phyloP scores from a whole-genome alignment of 352 stramenopile genomes.

The Phytopythium delawarense region DNA sequence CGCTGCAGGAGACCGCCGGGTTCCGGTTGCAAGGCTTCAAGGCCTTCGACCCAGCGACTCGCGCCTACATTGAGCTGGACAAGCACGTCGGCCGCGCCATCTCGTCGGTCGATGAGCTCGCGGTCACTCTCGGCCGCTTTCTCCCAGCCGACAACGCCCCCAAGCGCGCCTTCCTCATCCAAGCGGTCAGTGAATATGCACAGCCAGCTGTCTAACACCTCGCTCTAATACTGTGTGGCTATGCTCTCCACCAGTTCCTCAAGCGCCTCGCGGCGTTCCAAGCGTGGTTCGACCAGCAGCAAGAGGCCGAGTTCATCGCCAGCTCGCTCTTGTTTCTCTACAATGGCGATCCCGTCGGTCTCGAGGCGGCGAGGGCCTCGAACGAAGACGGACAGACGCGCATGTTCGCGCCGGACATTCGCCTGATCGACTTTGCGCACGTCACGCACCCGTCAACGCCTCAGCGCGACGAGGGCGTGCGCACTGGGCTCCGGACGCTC shows the following conservation, averaged over 20 bases:
- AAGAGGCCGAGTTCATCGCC: constrained; percentile 87
- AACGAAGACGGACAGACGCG: constrained; percentile 21
- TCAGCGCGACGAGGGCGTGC: constrained; percentile 52
- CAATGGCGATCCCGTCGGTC: constrained; percentile 46
- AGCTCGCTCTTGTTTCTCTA: constrained; percentile 95
- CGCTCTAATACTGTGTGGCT: neutral
- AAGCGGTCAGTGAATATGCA: constrained; percentile 23
- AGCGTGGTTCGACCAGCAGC: constrained; percentile 78
- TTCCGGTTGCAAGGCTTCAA: constrained; percentile 95
- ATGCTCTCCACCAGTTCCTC: constrained; percentile 44
- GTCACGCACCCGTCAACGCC: constrained; percentile 22
- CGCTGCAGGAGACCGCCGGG: constrained; percentile 86
- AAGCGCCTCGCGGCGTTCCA: constrained; percentile 53
- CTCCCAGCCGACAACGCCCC: constrained; percentile 42
- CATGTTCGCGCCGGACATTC: constrained; percentile 41
- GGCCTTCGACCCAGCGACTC: constrained; percentile 52
- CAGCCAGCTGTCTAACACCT: neutral
- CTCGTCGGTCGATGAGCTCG: constrained; percentile 47
- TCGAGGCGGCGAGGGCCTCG: neutral
- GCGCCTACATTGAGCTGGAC: constrained; percentile 73
- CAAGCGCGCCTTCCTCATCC: constrained; percentile 33
- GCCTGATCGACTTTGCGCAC: constrained; percentile 87
- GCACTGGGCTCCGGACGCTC: constrained; percentile 47
- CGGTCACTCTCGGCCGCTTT: constrained; percentile 70
- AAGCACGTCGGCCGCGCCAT: constrained; percentile 87